A percentile compares a stretch with the other conserved stretches of the same genome.
Conservation (phyloP, 371 early-diverging fungal genomes). For the Rhizomucor pusillus region DNA sequence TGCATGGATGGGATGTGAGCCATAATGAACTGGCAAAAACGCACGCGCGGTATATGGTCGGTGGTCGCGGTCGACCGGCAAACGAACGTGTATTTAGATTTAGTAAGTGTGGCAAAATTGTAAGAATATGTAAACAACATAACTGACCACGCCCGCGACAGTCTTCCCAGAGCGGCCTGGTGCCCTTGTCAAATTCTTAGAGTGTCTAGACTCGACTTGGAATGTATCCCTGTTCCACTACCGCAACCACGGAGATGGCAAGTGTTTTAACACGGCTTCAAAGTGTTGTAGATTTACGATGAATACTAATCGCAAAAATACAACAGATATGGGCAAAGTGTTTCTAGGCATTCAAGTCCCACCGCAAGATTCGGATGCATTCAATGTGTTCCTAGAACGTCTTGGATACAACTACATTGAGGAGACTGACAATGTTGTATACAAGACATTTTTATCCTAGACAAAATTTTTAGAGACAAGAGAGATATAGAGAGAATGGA, state of each 20-base stretch:
- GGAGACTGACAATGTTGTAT: conserved; percentile 88
- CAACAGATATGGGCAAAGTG: conserved; percentile 85
- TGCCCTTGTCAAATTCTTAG: conserved; percentile 82
- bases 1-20: conserved; percentile 77
- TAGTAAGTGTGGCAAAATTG: conserved; percentile 26
- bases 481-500: background rate
- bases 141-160: conserved; percentile 6
- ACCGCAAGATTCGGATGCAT: conserved; percentile 51
- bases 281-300: background rate
- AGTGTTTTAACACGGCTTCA: background rate
- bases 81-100: conserved; percentile 92
- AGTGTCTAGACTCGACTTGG: conserved; percentile 70
- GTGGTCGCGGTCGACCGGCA: conserved; percentile 72
- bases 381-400: conserved; percentile 66
- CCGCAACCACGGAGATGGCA: conserved; percentile 91
- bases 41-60: conserved; percentile 91
- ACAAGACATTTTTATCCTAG: conserved; percentile 60
- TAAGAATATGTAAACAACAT: background rate
- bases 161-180: conserved; percentile 96
- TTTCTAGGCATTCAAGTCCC: conserved; percentile 93
- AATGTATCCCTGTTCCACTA: conserved; percentile 97
- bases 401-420: conserved; percentile 84
- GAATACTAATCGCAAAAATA: background rate
- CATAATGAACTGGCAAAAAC: conserved; percentile 94
- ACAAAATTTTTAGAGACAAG: conserved; percentile 10